phyloP scores from a whole-genome alignment of 345 rosid genomes.

The Ceriops decandra region DNA sequence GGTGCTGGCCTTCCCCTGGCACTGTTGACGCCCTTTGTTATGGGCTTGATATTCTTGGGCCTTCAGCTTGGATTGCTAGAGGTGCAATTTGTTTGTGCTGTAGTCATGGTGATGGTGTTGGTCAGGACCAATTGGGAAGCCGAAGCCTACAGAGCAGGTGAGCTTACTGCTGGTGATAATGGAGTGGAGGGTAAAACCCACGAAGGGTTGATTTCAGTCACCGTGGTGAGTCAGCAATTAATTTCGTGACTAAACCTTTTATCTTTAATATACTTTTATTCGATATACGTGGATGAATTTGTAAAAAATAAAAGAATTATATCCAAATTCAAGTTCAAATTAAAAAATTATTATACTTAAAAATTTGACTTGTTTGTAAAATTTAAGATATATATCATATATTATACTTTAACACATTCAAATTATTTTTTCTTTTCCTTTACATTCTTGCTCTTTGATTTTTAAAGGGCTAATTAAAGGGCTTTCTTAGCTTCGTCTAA shows the following conservation, averaged over 20 bases:
- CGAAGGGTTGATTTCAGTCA: conserved; percentile 13
- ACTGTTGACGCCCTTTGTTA: conserved; percentile 28
- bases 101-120: conserved; percentile 28
- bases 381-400: too few relatives aligned
- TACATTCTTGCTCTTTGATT: conserved; percentile 12
- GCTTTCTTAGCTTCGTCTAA: too few relatives aligned
- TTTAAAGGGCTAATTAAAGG: too few relatives aligned
- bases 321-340: not conserved
- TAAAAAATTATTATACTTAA: too few relatives aligned
- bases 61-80: conserved; percentile 44
- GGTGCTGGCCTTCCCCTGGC: conserved; percentile 49
- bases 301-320: not conserved
- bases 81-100: conserved; percentile 41
- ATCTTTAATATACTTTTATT: too few relatives aligned
- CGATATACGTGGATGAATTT: too few relatives aligned
- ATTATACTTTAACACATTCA: not conserved
- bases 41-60: conserved; percentile 37
- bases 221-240: conserved; percentile 2
- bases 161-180: conserved; percentile 23
- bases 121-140: conserved; percentile 39
- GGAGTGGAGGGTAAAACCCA: conserved; percentile 7
- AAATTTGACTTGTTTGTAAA: too few relatives aligned
- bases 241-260: not conserved
- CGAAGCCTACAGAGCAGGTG: conserved; percentile 37
- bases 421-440: conserved; percentile 1